Base-by-base conservation (phyloP, 768 basidiomycete species). In the Collybia nuda region DNA sequence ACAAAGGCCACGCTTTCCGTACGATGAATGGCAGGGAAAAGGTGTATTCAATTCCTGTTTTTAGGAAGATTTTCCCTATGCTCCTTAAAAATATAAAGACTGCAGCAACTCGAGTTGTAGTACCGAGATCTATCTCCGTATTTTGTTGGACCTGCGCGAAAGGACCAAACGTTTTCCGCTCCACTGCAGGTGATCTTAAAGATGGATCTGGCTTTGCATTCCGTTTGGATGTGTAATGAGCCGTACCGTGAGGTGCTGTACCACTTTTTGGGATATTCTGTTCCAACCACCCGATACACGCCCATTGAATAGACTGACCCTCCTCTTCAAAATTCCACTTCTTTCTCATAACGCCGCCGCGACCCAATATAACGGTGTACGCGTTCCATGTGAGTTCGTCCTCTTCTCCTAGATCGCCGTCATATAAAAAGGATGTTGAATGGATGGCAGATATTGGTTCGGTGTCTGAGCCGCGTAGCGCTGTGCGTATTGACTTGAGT, bases 1-100 rank as follows among this genome's bases (percentile, higher is more conserved):
- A 75, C 18, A 90, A 69, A 3, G 90, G 82, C 90, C 89, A 92
- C 1, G 87, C 90, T 53, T 75, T 81, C 32, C 85, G 77, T 2
- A 90, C 87, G 50, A 90, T 79, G 61, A 93, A 93, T 0, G 91
- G 91, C 3, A 93, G 69, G 23, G 86, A 80, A 62, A 91, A 86
- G 1, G 87, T 88, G 59, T 85, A 90, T 56, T 90, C 85, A 28
- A 78, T 60, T 3, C 90, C 90, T 53, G 87, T 86, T 56, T 75
- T 70, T 48, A 89, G 68, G 59, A 81, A 89, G 47, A 92, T 81
- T 63, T 80, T 85, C 46, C 82, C 88, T 39, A 87, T 78, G 60
- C 81, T 86, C 21, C 90, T 80, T 19, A 93, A 67, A 62, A 93
- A 92, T 39, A 93, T 75, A 63, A 90, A 93, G 1, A 88, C 79